Evolutionary conservation across 139 green algal genomes (phyloP).

Genomic region (Diplosphaera chodatii): DNA sequence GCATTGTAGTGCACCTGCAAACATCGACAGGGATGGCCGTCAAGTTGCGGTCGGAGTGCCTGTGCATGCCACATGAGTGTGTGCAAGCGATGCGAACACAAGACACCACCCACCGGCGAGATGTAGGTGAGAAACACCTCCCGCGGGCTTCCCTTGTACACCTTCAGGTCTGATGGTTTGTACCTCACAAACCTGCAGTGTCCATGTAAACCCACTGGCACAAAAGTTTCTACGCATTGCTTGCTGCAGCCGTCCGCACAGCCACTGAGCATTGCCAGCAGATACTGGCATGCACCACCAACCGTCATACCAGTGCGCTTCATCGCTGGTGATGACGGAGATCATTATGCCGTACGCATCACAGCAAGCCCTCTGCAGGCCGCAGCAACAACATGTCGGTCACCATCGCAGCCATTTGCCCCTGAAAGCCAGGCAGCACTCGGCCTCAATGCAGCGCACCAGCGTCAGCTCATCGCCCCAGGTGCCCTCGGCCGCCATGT

Average conservation of each 20-base stretch:
- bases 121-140: slow-evolving; percentile 74
- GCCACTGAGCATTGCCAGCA: too few relatives aligned
- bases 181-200: slow-evolving; percentile 57
- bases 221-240: too few relatives aligned
- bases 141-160: slow-evolving; percentile 3
- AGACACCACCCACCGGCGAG: slow-evolving; percentile 11
- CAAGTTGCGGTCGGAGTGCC: too few relatives aligned
- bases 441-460: slow-evolving; percentile 34
- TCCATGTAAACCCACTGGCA: too few relatives aligned
- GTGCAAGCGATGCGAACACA: too few relatives aligned
- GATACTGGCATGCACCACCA: too few relatives aligned
- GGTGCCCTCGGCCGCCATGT: slow-evolving; percentile 38
- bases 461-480: slow-evolving; percentile 79
- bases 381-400: too few relatives aligned
- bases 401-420: too few relatives aligned
- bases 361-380: slow-evolving; percentile 45
- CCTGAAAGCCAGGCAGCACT: not conserved
- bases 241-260: too few relatives aligned
- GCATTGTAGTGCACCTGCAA: slow-evolving; percentile 64
- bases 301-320: slow-evolving; percentile 49
- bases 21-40: too few relatives aligned
- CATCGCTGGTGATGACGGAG: slow-evolving; percentile 51
- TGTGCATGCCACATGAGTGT: too few relatives aligned
- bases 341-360: slow-evolving; percentile 50
- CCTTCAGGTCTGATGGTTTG: slow-evolving; percentile 20